Evolutionary conservation across 2,329 filamentous ascomycete genomes (phyloP).

Genomic region (Eutypella sp.): DNA sequence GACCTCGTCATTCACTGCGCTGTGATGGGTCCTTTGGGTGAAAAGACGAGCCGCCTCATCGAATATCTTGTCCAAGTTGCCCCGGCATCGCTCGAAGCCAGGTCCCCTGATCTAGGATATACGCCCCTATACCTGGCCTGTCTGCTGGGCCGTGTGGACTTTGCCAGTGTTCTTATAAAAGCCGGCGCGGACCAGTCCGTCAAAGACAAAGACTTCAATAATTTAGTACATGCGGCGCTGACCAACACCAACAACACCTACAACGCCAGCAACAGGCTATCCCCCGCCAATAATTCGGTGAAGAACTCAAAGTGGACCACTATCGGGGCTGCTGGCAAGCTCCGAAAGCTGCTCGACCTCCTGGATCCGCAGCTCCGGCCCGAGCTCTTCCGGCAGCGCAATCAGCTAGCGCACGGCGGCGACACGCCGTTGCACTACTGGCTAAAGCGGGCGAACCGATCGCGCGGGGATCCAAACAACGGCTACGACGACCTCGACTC

Average conservation of each 20-base stretch:
- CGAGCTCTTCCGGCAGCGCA: slow-evolving; percentile 56
- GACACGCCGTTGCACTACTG: slow-evolving; percentile 61
- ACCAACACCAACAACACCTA: slow-evolving; percentile 25
- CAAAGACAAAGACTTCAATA: slow-evolving; percentile 57
- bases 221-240: slow-evolving; percentile 61
- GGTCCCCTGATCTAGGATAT: slow-evolving; percentile 47
- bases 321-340: slow-evolving; percentile 3
- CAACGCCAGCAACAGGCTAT: slow-evolving; percentile 11
- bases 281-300: too few relatives aligned
- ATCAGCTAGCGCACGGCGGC: slow-evolving; percentile 44
- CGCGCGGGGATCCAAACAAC: slow-evolving; percentile 7
- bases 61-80: slow-evolving; percentile 59
- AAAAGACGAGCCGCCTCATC: slow-evolving; percentile 49
- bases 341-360: slow-evolving; percentile 49
- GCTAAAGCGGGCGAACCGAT: slow-evolving; percentile 31
- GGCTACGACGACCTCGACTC: too few relatives aligned
- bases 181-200: slow-evolving; percentile 65
- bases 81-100: slow-evolving; percentile 59
- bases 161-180: slow-evolving; percentile 57
- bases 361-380: slow-evolving; percentile 53
- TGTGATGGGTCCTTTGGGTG: slow-evolving; percentile 39
- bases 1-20: slow-evolving; percentile 64
- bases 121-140: slow-evolving; percentile 70
- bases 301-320: too few relatives aligned
- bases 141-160: slow-evolving; percentile 45